phyloP scores from a whole-genome alignment of 2,329 filamentous ascomycete species.

The Fusarium sp. region DNA sequence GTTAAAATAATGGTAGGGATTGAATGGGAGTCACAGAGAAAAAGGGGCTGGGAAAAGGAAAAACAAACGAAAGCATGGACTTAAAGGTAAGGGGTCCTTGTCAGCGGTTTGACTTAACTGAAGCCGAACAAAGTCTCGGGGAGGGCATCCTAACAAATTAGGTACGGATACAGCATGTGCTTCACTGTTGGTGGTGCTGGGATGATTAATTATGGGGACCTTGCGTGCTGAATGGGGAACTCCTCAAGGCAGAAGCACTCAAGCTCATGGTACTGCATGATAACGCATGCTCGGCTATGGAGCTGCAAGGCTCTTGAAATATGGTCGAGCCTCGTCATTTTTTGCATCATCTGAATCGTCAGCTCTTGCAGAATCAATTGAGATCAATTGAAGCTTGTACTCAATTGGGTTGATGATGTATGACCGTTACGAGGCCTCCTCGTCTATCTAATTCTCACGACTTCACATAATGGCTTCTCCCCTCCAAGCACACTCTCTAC shows the following conservation, averaged over 20 bases:
- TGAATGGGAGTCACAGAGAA: constrained; percentile 23
- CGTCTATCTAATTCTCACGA: constrained; percentile 45
- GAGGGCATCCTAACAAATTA: constrained; percentile 18
- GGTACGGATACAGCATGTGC: not conserved
- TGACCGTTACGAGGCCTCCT: constrained; percentile 4
- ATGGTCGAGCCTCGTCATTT: constrained; percentile 29
- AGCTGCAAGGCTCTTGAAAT: constrained; percentile 40
- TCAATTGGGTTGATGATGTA: not conserved
- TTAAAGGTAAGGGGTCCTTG: constrained; percentile 27
- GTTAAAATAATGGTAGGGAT: constrained; percentile 20
- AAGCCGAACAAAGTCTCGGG: constrained; percentile 14
- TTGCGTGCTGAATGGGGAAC: constrained; percentile 20
- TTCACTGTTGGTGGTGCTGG: constrained; percentile 17
- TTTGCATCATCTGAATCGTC: constrained; percentile 26
- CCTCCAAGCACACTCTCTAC: constrained; percentile 35
- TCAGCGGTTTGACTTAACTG: constrained; percentile 22
- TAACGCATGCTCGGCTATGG: constrained; percentile 42
- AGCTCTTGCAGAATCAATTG: constrained; percentile 33
- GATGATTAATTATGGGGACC: constrained; percentile 23
- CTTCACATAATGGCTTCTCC: constrained; percentile 28
- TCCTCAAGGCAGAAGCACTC: constrained; percentile 45
- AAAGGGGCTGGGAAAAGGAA: constrained; percentile 27
- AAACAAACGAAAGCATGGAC: constrained; percentile 5
- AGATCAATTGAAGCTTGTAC: constrained; percentile 32
- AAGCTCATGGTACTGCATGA: constrained; percentile 43